A percentile compares a stretch with the other conserved stretches of the same genome.
Evolutionary conservation across 306 rosid species (phyloP).

Genomic region (Oemleria cerasiformis): DNA sequence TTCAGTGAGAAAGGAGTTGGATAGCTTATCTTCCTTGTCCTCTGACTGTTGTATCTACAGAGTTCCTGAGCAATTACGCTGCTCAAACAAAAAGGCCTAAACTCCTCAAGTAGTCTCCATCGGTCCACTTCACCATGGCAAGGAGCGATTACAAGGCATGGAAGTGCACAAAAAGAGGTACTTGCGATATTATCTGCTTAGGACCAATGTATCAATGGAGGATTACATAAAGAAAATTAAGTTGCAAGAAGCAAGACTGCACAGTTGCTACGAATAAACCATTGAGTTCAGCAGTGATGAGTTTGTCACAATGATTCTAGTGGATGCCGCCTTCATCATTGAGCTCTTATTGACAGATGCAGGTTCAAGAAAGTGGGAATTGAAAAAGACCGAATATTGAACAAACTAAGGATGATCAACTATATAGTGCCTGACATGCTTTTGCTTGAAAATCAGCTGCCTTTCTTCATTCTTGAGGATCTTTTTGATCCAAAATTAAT

Average conservation of each 20-base stretch:
- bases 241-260: neutral
- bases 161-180: neutral
- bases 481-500: neutral
- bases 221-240: neutral
- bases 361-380: too few species aligned
- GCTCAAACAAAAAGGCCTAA: neutral
- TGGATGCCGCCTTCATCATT: neutral
- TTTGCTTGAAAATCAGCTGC: slow-evolving; percentile 1
- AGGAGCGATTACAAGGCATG: neutral
- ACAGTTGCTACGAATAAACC: neutral
- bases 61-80: neutral
- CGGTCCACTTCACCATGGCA: neutral
- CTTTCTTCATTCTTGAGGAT: neutral
- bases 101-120: neutral
- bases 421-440: neutral
- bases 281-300: neutral
- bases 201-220: neutral
- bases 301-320: neutral
- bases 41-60: neutral
- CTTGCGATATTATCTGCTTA: neutral
- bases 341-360: neutral
- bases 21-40: neutral
- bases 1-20: neutral
- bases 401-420: neutral
- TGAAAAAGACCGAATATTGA: neutral